A percentile compares a stretch with the other conserved stretches of the same genome.
These are phyloP conservation scores for Telfairia occidentalis DNA, from an alignment of 331 rosid genomes.

Conservation along the genomic window DNA sequence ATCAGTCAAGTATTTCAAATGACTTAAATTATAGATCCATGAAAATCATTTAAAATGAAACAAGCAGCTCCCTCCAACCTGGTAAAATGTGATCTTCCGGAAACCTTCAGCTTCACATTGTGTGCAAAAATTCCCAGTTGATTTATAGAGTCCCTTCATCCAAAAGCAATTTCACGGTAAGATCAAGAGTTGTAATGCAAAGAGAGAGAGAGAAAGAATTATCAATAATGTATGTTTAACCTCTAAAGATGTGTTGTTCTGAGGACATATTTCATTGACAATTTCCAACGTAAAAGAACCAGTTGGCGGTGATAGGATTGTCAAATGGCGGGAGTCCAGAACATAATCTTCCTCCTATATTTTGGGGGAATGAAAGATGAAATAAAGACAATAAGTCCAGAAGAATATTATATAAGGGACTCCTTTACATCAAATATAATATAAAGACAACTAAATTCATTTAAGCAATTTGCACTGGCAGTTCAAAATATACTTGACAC, in stretches of 20 bases:
- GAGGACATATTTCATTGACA: conserved; percentile 61
- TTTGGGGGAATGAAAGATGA: not conserved
- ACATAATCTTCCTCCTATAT: conserved; percentile 58
- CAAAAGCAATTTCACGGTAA: conserved; percentile 22
- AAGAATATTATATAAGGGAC: not conserved
- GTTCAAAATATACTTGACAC: not conserved
- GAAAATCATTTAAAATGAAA: not conserved
- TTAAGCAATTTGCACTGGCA: not conserved
- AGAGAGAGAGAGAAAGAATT: not conserved
- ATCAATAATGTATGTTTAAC: conserved; percentile 23
- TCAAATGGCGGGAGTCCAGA: conserved; percentile 66
- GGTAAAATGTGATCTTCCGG: conserved; percentile 87
- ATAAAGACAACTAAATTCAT: not conserved
- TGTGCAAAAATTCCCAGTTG: conserved; percentile 93
- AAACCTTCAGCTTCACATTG: conserved; percentile 99
- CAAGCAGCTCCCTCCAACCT: conserved; percentile 33
- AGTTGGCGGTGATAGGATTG: conserved; percentile 55
- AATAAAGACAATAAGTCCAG: not conserved
- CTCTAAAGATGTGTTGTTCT: conserved; percentile 89
- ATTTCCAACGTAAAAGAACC: conserved; percentile 67
- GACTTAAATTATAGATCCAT: not conserved
- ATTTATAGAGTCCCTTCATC: conserved; percentile 77
- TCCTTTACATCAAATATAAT: not conserved
- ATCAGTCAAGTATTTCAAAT: conserved; percentile 20
- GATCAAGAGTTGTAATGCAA: conserved; percentile 1